Evolutionary conservation across 495 filamentous ascomycete genomes (phyloP), one percentile per base, ranked within the genome.

Genomic region (Podospora didyma): DNA sequence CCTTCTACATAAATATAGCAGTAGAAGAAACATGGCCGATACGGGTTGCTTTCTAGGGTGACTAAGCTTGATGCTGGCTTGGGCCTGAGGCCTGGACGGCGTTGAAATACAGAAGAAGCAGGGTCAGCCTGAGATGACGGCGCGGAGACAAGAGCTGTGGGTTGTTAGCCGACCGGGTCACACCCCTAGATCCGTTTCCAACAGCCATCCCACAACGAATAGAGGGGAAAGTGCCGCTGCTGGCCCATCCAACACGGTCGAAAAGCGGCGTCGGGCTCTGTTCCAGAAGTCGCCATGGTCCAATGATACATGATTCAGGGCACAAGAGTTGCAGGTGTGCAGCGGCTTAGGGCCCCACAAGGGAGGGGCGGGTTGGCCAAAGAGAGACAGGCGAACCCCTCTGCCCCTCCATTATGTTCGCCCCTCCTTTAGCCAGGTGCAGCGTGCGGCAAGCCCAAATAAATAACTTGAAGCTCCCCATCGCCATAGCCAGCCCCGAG

Each of bases 301-400:
- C 55, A 57, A 58, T 58, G 55, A 51, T 49, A 46, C 55, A 57
- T 46, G 55, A 57, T 52, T 57, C 55, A 57, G 19, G 49, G 20
- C 39, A 17, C 39, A 14, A 17, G n/a, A 42, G 39, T 9, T 14
- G 39, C 39, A 42, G 39, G 4, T 14, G 9, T 14, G 39, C 14
- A 14, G 39, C 26, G 39, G 14, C 39, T 16, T 5, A 14, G 39
- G n/a, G 12, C 39, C 3, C 39, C 39, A 42, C 39, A 7, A 42
- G n/a, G 12, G 39, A 17, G 39, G 39, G 39, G 39, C 39, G 12
- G 39, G 39, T 42, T 42, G 39, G n/a, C 39, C 39, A 42, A 42
- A 9, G 39, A 17, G 2, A 42, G 14, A 14, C 1, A 37, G n/a
- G 39, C 12, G 39, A 42, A 17, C 39, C n/a, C 14, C 14, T 17